Evolutionary conservation across 2,329 filamentous ascomycete genomes (phyloP), one percentile per base, ranked within the genome.

Genomic region (Acrodontium crateriforme): DNA sequence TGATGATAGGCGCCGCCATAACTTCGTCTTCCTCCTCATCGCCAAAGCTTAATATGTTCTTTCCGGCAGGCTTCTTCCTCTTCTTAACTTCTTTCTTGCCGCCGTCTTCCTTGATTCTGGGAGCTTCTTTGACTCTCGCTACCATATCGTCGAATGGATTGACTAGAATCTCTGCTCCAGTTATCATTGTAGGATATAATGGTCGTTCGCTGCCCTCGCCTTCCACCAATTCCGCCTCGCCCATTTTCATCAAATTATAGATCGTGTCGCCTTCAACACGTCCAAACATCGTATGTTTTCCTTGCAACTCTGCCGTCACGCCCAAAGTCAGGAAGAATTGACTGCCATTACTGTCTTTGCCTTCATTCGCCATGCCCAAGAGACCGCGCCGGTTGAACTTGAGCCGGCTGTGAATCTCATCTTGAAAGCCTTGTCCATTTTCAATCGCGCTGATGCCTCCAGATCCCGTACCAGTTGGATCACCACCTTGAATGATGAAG

Each of bases 321-420:
- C 74, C 84, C 29, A 98, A 59, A 0, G 89, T 95, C 36, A 98
- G 76, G 61, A 98, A 98, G 64, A 95, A 95, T 55, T 98, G 89
- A 53, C 83, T 93, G 18, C 83, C 81, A 58, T 95, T 95, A 30
- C 80, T 80, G 46, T 85, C 37, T 10, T 67, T 16, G 69, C 68
- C 24, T 36, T 80, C 78, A 54, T 95, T 95, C 16, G 89, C 89
- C 84, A 95, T 94, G n/a, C 81, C 89, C 43, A 98, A 58, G 44
- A 95, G 59, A 0, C 89, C 89, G 35, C 89, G 69, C 25, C 89
- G 68, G 45, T 91, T 95, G 63, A 89, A 95, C 54, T 91, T 91
- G 41, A 98, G 63, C 17, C 89, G 70, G 44, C 78, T 83, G 55
- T 95, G 87, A 41, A 94, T 78, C 52, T 98, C 89, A 60, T 95